A percentile compares a stretch with the other conserved stretches of the same genome.
These are phyloP conservation scores for Scheffersomyces stambukii DNA, from an alignment of 1,139 yeast genomes.

Conservation along the genomic window DNA sequence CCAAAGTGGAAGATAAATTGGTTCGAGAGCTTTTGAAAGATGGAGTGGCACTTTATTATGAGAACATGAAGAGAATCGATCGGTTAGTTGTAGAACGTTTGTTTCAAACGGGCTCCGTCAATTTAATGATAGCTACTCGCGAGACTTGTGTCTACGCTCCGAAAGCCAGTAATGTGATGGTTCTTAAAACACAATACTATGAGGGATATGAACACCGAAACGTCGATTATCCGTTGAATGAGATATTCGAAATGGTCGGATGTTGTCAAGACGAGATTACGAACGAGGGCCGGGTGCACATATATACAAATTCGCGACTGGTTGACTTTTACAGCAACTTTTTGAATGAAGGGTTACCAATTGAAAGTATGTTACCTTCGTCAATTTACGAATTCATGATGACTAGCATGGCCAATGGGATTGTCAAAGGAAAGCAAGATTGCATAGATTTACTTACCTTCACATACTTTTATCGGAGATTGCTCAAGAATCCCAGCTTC, in stretches of 20 bases:
- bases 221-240: conserved; percentile 64
- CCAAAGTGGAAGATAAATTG: conserved; percentile 43
- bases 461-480: conserved; percentile 75
- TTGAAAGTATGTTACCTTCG: conserved; percentile 69
- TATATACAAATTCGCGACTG: conserved; percentile 56
- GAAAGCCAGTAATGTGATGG: conserved; percentile 48
- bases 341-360: conserved; percentile 70
- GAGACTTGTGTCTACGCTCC: conserved; percentile 55
- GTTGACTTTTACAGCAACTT: conserved; percentile 68
- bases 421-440: conserved; percentile 72
- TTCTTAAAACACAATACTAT: conserved; percentile 68
- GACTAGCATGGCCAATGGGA: conserved; percentile 63
- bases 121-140: conserved; percentile 53
- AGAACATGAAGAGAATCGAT: conserved; percentile 58
- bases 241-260: conserved; percentile 73
- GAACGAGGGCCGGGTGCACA: conserved; percentile 34
- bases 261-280: conserved; percentile 28
- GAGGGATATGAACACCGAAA: conserved; percentile 74
- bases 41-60: conserved; percentile 69
- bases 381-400: conserved; percentile 63
- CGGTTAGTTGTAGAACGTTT: conserved; percentile 50
- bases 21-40: conserved; percentile 41
- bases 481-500: conserved; percentile 81
- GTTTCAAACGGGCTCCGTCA: conserved; percentile 45
- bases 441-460: conserved; percentile 89